These are phyloP conservation scores for Cercospora sojina DNA, from an alignment of 2,329 filamentous ascomycete genomes.

Conservation along the genomic window DNA sequence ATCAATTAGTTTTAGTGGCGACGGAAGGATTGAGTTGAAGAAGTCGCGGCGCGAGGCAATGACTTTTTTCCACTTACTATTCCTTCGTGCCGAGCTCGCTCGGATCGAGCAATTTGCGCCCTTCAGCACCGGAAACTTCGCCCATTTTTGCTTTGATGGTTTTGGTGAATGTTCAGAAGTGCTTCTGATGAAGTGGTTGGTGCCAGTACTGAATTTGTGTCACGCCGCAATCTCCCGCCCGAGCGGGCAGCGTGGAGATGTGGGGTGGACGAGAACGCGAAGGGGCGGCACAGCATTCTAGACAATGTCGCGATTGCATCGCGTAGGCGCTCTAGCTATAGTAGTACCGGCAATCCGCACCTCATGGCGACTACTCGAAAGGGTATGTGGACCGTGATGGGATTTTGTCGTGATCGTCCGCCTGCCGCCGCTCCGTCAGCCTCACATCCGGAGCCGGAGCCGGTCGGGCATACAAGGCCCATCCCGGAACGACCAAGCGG, in stretches of 20 bases:
- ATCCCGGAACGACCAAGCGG: background rate
- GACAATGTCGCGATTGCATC: background rate
- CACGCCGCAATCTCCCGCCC: background rate
- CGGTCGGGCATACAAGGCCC: background rate
- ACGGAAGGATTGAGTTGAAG: background rate
- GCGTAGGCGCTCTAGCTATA: background rate
- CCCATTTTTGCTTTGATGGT: background rate
- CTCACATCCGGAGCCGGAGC: background rate
- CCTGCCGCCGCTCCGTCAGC: background rate
- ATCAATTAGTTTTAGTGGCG: slow-evolving; percentile 9
- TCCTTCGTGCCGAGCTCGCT: slow-evolving; percentile 84
- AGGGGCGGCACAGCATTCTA: background rate
- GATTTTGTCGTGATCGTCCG: background rate
- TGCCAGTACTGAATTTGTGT: background rate
- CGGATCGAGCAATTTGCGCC: slow-evolving; percentile 59
- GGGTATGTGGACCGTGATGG: background rate
- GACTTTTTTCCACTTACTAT: slow-evolving; percentile 62
- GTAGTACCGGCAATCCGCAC: background rate
- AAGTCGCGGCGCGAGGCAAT: background rate
- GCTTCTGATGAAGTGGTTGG: background rate
- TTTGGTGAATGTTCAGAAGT: background rate
- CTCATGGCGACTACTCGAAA: background rate
- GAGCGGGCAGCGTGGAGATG: background rate
- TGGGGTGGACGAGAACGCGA: background rate
- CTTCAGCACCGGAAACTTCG: background rate